phyloP scores from a whole-genome alignment of 306 rosid species.

The Myrica gale region DNA sequence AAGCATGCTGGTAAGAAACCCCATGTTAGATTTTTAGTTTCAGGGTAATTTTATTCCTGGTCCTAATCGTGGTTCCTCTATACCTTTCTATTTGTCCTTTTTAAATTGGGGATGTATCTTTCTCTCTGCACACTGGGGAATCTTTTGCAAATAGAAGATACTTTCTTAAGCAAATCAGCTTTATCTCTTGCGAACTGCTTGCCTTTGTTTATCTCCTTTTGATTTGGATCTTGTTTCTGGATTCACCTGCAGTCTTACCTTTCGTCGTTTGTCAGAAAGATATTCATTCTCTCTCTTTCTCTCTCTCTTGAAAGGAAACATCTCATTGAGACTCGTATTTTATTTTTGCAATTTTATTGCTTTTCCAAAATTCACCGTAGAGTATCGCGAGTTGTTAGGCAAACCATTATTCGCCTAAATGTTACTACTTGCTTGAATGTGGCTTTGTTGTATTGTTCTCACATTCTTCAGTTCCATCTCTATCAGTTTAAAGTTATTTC shows the following conservation, averaged over 20 bases:
- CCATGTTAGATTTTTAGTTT: not conserved
- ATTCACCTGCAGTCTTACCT: conserved; percentile 25
- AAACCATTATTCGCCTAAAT: not conserved
- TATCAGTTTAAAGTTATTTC: conserved; percentile 9
- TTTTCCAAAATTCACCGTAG: not conserved
- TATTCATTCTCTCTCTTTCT: not conserved
- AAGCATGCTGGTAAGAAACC: conserved; percentile 72
- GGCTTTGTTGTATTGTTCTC: conserved; percentile 13
- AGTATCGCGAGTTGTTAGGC: not conserved
- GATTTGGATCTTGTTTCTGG: conserved; percentile 20
- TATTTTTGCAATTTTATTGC: not conserved
- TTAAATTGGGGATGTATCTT: conserved; percentile 9
- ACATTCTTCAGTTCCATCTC: not conserved
- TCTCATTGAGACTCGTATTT: not conserved
- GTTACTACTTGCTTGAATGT: not conserved
- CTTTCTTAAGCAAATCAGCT: conserved; percentile 12
- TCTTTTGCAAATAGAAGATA: conserved; percentile 15
- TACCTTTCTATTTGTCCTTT: not conserved
- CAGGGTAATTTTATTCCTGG: conserved; percentile 4
- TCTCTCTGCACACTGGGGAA: conserved; percentile 20
- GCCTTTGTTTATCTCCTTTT: conserved; percentile 24
- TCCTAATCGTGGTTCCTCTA: conserved; percentile 8
- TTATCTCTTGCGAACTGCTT: conserved; percentile 21
- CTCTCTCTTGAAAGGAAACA: not conserved
- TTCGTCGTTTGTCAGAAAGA: conserved; percentile 8